phyloP scores from a whole-genome alignment of 73 alveolate species.

The Paramecium primaurelia region DNA sequence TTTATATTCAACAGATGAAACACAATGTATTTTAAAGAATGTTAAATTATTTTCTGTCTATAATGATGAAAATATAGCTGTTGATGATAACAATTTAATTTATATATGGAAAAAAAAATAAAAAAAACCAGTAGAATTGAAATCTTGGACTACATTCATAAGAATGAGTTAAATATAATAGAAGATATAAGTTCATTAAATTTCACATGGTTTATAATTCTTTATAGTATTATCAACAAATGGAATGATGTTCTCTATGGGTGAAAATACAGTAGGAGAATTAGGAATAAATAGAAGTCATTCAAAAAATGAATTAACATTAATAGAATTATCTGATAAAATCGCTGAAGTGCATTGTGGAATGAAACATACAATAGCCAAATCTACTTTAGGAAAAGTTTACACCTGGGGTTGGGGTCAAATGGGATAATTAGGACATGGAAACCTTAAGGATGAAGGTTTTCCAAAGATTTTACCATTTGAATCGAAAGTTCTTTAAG shows the following conservation, averaged over 20 bases:
- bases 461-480: constrained; percentile 83
- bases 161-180: constrained; percentile 14
- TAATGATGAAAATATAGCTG: constrained; percentile 25
- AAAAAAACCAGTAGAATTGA: background rate
- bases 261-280: constrained; percentile 10
- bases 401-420: constrained; percentile 94
- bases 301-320: background rate
- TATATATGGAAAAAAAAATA: background rate
- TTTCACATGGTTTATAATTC: constrained; percentile 12
- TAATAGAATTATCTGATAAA: constrained; percentile 69
- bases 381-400: constrained; percentile 90
- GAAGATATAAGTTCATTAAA: background rate
- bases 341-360: constrained; percentile 95
- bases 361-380: constrained; percentile 93
- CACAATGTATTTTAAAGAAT: background rate
- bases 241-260: constrained; percentile 37
- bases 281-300: background rate
- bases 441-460: constrained; percentile 72
- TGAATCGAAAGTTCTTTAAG: constrained; percentile 83
- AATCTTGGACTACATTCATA: constrained; percentile 1
- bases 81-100: background rate
- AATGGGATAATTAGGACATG: constrained; percentile 95
- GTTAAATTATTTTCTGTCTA: background rate
- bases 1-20: background rate
- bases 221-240: constrained; percentile 6